Evolutionary conservation across 2,329 filamentous ascomycete species (phyloP), one percentile per base, ranked within the genome.

Genomic region (Colletotrichum karsti): DNA sequence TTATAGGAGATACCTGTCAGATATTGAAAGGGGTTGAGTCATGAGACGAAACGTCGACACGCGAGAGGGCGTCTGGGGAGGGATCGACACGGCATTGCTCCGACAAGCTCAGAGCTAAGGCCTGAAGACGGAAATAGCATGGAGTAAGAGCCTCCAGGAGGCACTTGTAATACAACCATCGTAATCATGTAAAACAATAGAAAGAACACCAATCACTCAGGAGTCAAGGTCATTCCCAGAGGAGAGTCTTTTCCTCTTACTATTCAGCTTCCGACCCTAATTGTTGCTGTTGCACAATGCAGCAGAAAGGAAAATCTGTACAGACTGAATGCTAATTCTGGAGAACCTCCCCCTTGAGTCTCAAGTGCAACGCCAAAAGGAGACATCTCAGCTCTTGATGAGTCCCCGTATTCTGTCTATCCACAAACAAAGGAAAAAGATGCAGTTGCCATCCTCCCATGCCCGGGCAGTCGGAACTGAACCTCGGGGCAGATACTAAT

Each of bases 371-470:
- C 65, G 65, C 65, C 65, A 54, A 64, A 68, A 67, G 79, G 83
- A 85, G 84, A 85, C 83, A 73, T 78, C 80, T 87, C 85, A 88
- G 85, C 85, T 82, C 85, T 88, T 88, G 85, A 87, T 83, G 67
- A 73, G 79, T 82, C 83, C 70, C 73, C 72, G 53, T 76, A 70
- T 46, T 59, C 44, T 68, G 61, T 77, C 74, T 75, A 75, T 74
- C 72, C 73, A 74, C 68, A 20, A n/a, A 59, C 63, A 69, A 68
- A 73, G 39, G 56, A 60, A 67, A 71, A 22, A 61, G 41, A 35
- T 39, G 24, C 24, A 58, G 15, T 53, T 20, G 60, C 44, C 37
- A 33, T n/a, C 35, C 37, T 28, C 28, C 53, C 28, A 59, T 4
- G 35, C 69, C 67, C 51, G 15, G 44, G 20, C 35, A 50, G 59